These are phyloP conservation scores for Chytriomyces hyalinus DNA, from an alignment of 192 early-diverging fungal genomes.

Conservation along the genomic window DNA sequence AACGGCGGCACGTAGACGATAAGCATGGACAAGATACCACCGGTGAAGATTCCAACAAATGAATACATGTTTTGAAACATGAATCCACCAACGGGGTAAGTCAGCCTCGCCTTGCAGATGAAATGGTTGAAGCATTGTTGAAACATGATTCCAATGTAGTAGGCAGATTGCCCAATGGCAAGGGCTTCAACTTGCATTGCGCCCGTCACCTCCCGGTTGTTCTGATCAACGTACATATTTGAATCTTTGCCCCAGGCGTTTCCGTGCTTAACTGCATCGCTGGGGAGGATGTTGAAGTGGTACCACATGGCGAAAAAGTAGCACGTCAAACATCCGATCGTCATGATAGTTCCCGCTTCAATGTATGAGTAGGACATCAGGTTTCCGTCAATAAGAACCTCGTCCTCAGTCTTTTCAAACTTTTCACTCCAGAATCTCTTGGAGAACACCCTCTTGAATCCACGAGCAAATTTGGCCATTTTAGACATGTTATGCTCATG, in stretches of 20 bases:
- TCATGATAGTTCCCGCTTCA: conserved; percentile 82
- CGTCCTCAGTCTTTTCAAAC: conserved; percentile 58
- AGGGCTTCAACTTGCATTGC: conserved; percentile 69
- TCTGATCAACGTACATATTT: conserved; percentile 29
- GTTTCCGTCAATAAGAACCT: conserved; percentile 88
- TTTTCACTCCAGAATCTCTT: conserved; percentile 50
- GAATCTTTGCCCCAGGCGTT: conserved; percentile 41
- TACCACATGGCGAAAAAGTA: conserved; percentile 85
- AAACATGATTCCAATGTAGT: conserved; percentile 78
- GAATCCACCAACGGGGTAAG: conserved; percentile 78
- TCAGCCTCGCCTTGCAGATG: conserved; percentile 82
- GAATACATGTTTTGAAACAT: conserved; percentile 72
- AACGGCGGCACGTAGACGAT: conserved; percentile 59
- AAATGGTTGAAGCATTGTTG: conserved; percentile 95
- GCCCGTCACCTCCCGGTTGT: conserved; percentile 37
- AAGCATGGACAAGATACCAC: conserved; percentile 55
- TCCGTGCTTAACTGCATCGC: conserved; percentile 46
- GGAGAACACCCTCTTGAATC: conserved; percentile 34
- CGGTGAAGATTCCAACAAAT: conserved; percentile 55
- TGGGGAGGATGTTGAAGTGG: conserved; percentile 65
- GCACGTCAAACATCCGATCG: conserved; percentile 65
- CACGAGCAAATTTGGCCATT: conserved; percentile 34
- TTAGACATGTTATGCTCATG: conserved; percentile 29
- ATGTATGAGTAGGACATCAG: conserved; percentile 86
- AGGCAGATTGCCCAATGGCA: conserved; percentile 77